Evolutionary conservation across 495 filamentous ascomycete genomes (phyloP).

Genomic region (Baudoinia panamericana): DNA sequence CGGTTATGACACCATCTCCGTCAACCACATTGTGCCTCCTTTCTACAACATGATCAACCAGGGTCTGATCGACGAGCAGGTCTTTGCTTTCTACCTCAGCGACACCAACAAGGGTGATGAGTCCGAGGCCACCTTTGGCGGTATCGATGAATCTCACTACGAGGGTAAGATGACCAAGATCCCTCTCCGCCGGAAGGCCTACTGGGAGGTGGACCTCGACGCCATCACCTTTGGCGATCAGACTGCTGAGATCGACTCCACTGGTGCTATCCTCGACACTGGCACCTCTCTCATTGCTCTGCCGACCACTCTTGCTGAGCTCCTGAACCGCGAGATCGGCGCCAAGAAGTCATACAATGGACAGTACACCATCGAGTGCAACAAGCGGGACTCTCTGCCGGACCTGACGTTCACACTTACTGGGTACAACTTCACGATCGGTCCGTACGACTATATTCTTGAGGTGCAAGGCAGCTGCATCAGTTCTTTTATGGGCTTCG

Average conservation of each 20-base stretch:
- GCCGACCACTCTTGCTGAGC: conserved; percentile 82
- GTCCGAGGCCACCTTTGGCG: conserved; percentile 86
- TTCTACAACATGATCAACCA: conserved; percentile 95
- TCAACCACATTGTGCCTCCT: conserved; percentile 85
- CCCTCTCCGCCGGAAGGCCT: conserved; percentile 92
- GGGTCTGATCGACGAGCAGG: conserved; percentile 73
- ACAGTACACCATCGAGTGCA: conserved; percentile 88
- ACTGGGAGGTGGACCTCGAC: conserved; percentile 98
- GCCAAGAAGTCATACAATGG: conserved; percentile 94
- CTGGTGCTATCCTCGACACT: conserved; percentile 94
- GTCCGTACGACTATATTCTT: conserved; percentile 84
- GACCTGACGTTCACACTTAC: conserved; percentile 78
- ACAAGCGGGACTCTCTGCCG: conserved; percentile 64
- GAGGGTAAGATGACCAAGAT: conserved; percentile 83
- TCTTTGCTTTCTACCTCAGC: conserved; percentile 94
- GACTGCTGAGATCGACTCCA: conserved; percentile 77
- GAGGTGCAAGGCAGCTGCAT: conserved; percentile 94
- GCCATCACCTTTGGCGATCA: conserved; percentile 74
- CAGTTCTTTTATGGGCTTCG: conserved; percentile 95
- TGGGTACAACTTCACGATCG: conserved; percentile 84
- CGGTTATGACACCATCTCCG: conserved; percentile 88
- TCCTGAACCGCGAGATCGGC: conserved; percentile 94
- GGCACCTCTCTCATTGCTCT: conserved; percentile 97
- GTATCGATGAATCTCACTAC: conserved; percentile 76
- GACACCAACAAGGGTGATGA: conserved; percentile 57